These are phyloP conservation scores for Camellia japonica DNA, from an alignment of 148 eudicot species.

Conservation along the genomic window DNA sequence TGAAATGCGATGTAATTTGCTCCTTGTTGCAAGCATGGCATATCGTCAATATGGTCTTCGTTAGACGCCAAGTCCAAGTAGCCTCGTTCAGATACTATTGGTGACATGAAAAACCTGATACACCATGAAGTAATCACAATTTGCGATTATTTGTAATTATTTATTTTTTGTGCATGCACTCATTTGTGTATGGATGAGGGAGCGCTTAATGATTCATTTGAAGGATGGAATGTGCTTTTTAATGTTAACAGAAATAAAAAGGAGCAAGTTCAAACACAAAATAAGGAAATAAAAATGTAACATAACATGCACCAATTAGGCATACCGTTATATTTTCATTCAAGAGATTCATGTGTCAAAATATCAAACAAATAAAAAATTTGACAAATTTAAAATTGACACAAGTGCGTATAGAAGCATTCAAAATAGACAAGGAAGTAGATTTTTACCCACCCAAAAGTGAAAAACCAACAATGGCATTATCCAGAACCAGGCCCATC, in stretches of 20 bases:
- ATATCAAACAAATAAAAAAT: too few relatives aligned
- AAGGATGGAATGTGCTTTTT: too few relatives aligned
- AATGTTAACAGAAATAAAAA: background rate
- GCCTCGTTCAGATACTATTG: constrained; percentile 86
- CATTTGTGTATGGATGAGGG: too few relatives aligned
- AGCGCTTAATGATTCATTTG: background rate
- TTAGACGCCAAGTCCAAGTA: constrained; percentile 89
- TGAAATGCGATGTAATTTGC: constrained; percentile 66
- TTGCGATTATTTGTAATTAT: too few relatives aligned
- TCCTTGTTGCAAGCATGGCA: constrained; percentile 76
- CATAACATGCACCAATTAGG: background rate
- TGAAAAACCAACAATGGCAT: constrained; percentile 99
- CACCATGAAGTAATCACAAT: background rate
- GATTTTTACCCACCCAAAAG: constrained; percentile 83
- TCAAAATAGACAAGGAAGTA: background rate
- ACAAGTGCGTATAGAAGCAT: too few relatives aligned
- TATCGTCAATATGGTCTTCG: constrained; percentile 85
- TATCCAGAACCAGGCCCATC: constrained; percentile 96
- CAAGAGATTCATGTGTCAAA: too few relatives aligned
- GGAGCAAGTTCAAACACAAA: background rate
- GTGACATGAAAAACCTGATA: constrained; percentile 3
- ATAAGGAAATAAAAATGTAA: background rate
- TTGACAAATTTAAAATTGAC: too few relatives aligned
- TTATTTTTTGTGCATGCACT: too few relatives aligned
- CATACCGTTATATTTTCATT: too few relatives aligned